A percentile compares a stretch with the other conserved stretches of the same genome.
Conservation (phyloP, 1,139 yeast species). For the Yarrowia galli region DNA sequence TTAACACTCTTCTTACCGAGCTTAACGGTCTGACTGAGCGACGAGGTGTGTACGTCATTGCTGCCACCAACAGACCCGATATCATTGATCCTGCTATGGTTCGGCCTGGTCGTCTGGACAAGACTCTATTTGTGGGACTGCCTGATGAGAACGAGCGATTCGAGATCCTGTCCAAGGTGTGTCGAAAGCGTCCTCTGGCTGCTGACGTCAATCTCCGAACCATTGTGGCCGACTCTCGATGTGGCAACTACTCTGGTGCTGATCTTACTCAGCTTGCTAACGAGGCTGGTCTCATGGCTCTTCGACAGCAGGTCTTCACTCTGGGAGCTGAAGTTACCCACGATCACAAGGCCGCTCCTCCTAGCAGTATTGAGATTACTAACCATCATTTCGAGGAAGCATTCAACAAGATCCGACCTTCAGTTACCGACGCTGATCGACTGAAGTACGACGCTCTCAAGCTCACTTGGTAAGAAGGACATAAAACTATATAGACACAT, state of each 20-base stretch:
- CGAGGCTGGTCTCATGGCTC: constrained; percentile 90
- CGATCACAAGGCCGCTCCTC: constrained; percentile 48
- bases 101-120: constrained; percentile 95
- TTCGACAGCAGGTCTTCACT: constrained; percentile 71
- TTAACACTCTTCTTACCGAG: constrained; percentile 91
- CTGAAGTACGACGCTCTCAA: constrained; percentile 64
- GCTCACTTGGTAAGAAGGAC: constrained; percentile 33
- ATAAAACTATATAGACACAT: constrained; percentile 6
- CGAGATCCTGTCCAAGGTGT: constrained; percentile 81
- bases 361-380: constrained; percentile 53
- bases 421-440: constrained; percentile 89
- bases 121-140: constrained; percentile 87
- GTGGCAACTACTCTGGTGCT: constrained; percentile 94
- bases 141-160: constrained; percentile 79
- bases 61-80: constrained; percentile 97
- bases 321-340: constrained; percentile 49
- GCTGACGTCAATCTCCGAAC: constrained; percentile 63
- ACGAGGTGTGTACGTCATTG: constrained; percentile 90
- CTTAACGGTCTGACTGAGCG: constrained; percentile 93
- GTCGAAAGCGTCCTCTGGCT: constrained; percentile 77
- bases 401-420: constrained; percentile 77
- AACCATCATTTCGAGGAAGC: constrained; percentile 74
- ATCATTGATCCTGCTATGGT: constrained; percentile 99
- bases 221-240: constrained; percentile 77
- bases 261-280: constrained; percentile 90